These are phyloP conservation scores for Chrysoporthe austroafricana DNA, from an alignment of 2,329 filamentous ascomycete species.

Conservation along the genomic window DNA sequence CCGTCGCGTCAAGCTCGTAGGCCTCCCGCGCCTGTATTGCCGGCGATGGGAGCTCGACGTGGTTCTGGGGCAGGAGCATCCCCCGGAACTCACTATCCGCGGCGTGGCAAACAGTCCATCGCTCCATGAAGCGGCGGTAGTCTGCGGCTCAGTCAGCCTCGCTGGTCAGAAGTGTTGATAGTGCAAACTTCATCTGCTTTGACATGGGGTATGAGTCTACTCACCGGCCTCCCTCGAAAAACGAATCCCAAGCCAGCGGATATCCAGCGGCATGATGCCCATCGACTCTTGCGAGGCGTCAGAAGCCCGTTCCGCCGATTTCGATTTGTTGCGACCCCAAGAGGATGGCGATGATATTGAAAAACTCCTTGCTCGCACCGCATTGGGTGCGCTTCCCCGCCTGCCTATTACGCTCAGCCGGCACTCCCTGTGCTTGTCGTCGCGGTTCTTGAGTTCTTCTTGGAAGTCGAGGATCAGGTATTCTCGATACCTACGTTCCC, in stretches of 20 bases:
- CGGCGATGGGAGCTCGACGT: constrained; percentile 52
- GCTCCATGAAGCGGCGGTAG: constrained; percentile 51
- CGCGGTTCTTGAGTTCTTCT: constrained; percentile 48
- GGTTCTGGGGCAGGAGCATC: constrained; percentile 49
- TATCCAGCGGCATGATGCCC: constrained; percentile 39
- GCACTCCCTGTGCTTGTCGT: constrained; percentile 50
- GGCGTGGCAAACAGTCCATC: constrained; percentile 50
- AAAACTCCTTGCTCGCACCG: constrained; percentile 43
- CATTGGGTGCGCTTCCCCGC: constrained; percentile 44
- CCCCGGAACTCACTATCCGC: constrained; percentile 51
- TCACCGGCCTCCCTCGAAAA: constrained; percentile 53
- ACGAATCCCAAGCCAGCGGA: constrained; percentile 54
- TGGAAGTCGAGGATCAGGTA: constrained; percentile 54
- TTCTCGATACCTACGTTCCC: constrained; percentile 51
- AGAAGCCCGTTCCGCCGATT: constrained; percentile 34
- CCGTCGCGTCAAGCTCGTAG: constrained; percentile 19
- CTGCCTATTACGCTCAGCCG: constrained; percentile 47
- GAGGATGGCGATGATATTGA: constrained; percentile 47
- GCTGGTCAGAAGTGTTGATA: not conserved
- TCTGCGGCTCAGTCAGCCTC: constrained; percentile 37
- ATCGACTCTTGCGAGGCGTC: constrained; percentile 18
- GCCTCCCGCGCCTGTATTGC: constrained; percentile 43
- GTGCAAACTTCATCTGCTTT: no score
- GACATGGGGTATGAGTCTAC: constrained; percentile 14
- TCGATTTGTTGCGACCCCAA: constrained; percentile 40